phyloP scores from a whole-genome alignment of 1,284 basidiomycete genomes.

The Rhodotorula mucilaginosa region DNA sequence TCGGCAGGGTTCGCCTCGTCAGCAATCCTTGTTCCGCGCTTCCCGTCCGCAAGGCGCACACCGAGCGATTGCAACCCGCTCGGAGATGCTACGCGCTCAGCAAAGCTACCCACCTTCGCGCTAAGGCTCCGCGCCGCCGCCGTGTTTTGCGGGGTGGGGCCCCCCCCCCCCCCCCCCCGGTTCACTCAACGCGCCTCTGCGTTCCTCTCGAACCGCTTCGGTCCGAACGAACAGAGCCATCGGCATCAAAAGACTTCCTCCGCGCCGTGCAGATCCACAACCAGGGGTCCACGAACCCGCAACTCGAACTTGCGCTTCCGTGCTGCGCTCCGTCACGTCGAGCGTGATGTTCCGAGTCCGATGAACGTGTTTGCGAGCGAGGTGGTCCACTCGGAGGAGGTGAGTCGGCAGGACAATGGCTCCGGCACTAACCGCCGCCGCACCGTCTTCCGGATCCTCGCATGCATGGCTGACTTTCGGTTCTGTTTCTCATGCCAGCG shows the following conservation, averaged over 20 bases:
- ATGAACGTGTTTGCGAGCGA: constrained; percentile 54
- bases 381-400: constrained; percentile 50
- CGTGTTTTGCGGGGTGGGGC: too few species aligned
- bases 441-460: too few species aligned
- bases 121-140: not conserved
- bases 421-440: too few species aligned
- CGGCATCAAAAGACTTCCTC: constrained; percentile 51
- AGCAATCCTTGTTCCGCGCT: too few species aligned
- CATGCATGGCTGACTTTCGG: not conserved
- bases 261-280: constrained; percentile 66
- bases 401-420: not conserved
- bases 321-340: constrained; percentile 85
- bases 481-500: constrained; percentile 10
- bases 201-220: constrained; percentile 53
- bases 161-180: too few species aligned
- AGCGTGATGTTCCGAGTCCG: constrained; percentile 61
- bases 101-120: not conserved
- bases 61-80: not conserved
- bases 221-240: constrained; percentile 88
- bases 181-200: constrained; percentile 8
- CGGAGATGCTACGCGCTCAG: not conserved
- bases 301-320: constrained; percentile 77
- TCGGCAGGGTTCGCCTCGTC: too few species aligned
- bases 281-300: constrained; percentile 76
- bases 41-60: too few species aligned